Evolutionary conservation across 352 stramenopile genomes (phyloP), one percentile per base, ranked within the genome.

Genomic region (Elongisporangium senticosum): DNA sequence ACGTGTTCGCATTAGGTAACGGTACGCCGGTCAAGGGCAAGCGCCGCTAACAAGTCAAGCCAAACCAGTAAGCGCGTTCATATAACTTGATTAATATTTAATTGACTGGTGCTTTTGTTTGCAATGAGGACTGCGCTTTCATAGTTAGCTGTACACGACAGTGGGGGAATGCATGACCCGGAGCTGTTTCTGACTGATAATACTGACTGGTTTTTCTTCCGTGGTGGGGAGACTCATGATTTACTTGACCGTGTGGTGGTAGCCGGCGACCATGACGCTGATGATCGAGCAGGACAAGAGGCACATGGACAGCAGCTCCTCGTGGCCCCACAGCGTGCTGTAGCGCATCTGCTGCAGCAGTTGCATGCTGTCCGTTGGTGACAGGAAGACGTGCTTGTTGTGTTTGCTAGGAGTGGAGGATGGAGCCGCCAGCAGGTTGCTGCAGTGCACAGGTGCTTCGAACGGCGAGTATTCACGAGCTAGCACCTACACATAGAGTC

Each of bases 291-390:
- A 78, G 23, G 77, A 83, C 51, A 87, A 59, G n/a, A 83, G 64
- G 53, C 73, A 85, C 55, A 87, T 66, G 49, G 72, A 83, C 20
- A 87, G 50, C 49, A 85, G 54, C 54, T 87, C 68, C 51, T 83
- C 68, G 14, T 69, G 33, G 51, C 21, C 69, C 69, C 49, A 83
- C 14, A 26, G 61, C 68, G 47, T 83, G 68, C 60, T 72, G 57
- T 52, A 69, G 53, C 76, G 20, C 22, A 51, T 19, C 3, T 11
- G 13, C 23, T 50, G 50, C 49, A 57, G 24, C 40, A 14, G 13
- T 20, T 65, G 15, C 20, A 43, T 19, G 49, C 40, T 15, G 21
- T 49, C 23, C 23, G 20, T 6, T 54, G 21, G 21, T 8, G 33
- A n/a, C 61, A 39, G 19, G 51, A 58, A 17, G 7, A 40, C 20